phyloP scores from a whole-genome alignment of 257 asterid species.

The Primulina huaijiensis region DNA sequence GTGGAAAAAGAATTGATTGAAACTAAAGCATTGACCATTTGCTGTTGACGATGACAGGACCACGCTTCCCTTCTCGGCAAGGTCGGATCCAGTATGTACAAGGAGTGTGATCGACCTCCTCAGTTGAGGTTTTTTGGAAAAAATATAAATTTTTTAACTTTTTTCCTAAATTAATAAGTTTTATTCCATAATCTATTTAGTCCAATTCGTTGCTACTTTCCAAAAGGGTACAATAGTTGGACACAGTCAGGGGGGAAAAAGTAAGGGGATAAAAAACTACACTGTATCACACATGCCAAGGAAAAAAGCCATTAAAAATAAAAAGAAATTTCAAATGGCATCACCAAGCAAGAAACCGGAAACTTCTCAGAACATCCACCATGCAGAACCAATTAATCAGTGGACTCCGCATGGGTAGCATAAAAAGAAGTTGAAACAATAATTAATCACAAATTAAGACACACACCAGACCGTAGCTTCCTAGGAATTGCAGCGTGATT shows the following conservation, averaged over 20 bases:
- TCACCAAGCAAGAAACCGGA: constrained; percentile 23
- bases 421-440: neutral
- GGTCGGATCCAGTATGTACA: too few species aligned
- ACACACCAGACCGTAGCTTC: constrained; percentile 75
- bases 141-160: neutral
- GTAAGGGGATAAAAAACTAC: constrained; percentile 11
- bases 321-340: constrained; percentile 21
- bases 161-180: neutral
- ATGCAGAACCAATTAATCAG: constrained; percentile 17
- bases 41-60: neutral
- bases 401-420: constrained; percentile 26
- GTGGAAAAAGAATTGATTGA: constrained; percentile 17
- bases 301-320: constrained; percentile 13
- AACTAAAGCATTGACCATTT: constrained; percentile 13
- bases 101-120: neutral
- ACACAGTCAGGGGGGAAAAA: constrained; percentile 19
- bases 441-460: constrained; percentile 9
- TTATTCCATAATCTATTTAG: neutral
- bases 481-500: constrained; percentile 62
- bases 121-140: neutral
- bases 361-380: constrained; percentile 28
- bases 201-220: too few species aligned
- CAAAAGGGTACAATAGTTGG: neutral
- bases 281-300: constrained; percentile 23
- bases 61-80: too few species aligned